A percentile compares a stretch with the other conserved stretches of the same genome.
Evolutionary conservation across 768 basidiomycete genomes (phyloP).

Genomic region (Termitomyces sp.): DNA sequence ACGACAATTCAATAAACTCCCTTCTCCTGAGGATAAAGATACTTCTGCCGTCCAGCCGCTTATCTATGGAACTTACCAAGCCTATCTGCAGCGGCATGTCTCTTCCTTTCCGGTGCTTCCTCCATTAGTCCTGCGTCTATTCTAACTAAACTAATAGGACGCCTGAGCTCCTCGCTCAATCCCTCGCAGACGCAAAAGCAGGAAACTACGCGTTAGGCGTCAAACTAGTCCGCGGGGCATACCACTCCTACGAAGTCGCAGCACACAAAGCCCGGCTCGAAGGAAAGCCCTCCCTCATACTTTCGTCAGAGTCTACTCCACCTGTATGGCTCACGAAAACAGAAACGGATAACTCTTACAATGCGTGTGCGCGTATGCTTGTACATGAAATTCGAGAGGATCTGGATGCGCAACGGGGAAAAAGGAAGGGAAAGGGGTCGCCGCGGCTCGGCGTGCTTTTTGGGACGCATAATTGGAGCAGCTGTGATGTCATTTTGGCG

Average conservation of each 20-base stretch:
- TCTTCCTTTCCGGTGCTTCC: neutral
- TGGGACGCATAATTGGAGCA: slow-evolving; percentile 82
- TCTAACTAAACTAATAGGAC: slow-evolving; percentile 37
- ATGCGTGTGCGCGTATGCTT: slow-evolving; percentile 55
- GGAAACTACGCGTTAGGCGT: slow-evolving; percentile 76
- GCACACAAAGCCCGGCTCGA: slow-evolving; percentile 31
- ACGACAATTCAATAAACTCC: slow-evolving; percentile 66
- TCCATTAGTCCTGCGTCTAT: neutral
- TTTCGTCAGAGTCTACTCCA: slow-evolving; percentile 51
- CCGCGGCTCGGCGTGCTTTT: slow-evolving; percentile 62
- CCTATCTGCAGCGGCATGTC: slow-evolving; percentile 71
- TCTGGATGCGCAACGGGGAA: slow-evolving; percentile 19
- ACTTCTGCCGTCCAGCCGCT: slow-evolving; percentile 44
- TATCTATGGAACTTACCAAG: slow-evolving; percentile 84
- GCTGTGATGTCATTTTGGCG: slow-evolving; percentile 55
- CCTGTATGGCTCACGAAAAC: slow-evolving; percentile 68
- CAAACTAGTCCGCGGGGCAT: slow-evolving; percentile 92
- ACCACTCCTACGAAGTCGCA: slow-evolving; percentile 71
- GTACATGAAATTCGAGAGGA: slow-evolving; percentile 52
- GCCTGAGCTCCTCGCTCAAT: slow-evolving; percentile 59
- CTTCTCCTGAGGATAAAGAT: slow-evolving; percentile 10
- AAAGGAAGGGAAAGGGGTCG: slow-evolving; percentile 1
- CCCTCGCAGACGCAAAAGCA: slow-evolving; percentile 58
- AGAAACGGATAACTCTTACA: slow-evolving; percentile 73
- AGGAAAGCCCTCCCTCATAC: slow-evolving; percentile 29